A percentile compares a stretch with the other conserved stretches of the same genome.
Conservation (phyloP, 176 grass and related monocot species). For the Eragrostis curvula region DNA sequence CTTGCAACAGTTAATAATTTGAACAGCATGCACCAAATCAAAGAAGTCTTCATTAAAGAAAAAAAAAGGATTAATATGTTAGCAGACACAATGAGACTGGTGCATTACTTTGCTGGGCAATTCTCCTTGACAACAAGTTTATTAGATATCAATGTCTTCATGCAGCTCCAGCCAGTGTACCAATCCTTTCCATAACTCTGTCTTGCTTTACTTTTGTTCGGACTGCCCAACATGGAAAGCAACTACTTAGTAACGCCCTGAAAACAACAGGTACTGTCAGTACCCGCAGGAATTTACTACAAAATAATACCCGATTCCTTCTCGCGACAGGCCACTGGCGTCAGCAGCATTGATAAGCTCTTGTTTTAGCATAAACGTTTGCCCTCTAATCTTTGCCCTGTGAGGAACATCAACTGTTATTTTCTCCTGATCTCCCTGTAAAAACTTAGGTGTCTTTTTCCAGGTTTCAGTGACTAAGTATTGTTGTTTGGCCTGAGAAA, state of each 20-base stretch:
- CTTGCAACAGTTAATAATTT: slow-evolving; percentile 4
- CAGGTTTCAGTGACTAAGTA: slow-evolving; percentile 7
- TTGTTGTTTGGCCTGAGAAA: neutral
- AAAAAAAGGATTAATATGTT: neutral
- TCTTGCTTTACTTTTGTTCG: slow-evolving; percentile 73
- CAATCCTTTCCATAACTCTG: slow-evolving; percentile 64
- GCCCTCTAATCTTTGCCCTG: slow-evolving; percentile 62
- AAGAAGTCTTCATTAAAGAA: neutral
- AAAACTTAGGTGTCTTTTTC: slow-evolving; percentile 15
- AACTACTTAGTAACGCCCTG: slow-evolving; percentile 21
- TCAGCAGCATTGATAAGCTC: slow-evolving; percentile 92
- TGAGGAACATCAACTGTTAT: neutral
- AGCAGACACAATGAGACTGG: slow-evolving; percentile 7
- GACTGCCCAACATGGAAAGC: slow-evolving; percentile 50
- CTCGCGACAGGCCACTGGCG: slow-evolving; percentile 76
- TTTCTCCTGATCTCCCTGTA: slow-evolving; percentile 1
- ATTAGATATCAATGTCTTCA: slow-evolving; percentile 76
- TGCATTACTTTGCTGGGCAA: slow-evolving; percentile 76
- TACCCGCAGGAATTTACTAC: slow-evolving; percentile 3
- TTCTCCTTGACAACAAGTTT: slow-evolving; percentile 60
- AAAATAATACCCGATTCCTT: slow-evolving; percentile 67
- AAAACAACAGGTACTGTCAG: slow-evolving; percentile 19
- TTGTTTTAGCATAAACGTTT: slow-evolving; percentile 73
- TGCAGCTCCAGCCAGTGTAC: slow-evolving; percentile 91
- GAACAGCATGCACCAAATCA: neutral